phyloP scores from a whole-genome alignment of 2,329 filamentous ascomycete species.

The Epichloe glyceriae region DNA sequence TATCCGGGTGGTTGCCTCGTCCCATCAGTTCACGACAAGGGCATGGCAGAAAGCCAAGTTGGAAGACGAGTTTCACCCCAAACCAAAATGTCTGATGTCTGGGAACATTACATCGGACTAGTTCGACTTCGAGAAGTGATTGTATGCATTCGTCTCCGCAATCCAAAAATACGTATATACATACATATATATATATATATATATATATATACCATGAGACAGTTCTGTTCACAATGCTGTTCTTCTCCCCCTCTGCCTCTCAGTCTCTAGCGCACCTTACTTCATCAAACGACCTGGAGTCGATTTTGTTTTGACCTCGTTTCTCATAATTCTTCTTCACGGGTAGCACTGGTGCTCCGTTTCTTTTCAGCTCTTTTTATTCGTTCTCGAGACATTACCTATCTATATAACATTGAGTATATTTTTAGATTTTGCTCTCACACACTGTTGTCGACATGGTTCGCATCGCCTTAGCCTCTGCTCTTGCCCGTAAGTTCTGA shows the following conservation, averaged over 20 bases:
- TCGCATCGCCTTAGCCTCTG: conserved; percentile 12
- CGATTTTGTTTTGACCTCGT: not conserved
- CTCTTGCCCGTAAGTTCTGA: conserved; percentile 14
- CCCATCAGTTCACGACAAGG: not conserved
- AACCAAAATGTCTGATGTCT: not conserved
- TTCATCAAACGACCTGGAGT: conserved; percentile 2
- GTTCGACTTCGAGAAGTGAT: not conserved
- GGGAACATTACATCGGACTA: not conserved
- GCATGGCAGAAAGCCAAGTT: not conserved
- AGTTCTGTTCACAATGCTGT: too few relatives aligned
- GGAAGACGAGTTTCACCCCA: not conserved
- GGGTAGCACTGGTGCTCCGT: not conserved
- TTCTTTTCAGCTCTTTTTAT: not conserved
- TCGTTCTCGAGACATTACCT: too few relatives aligned
- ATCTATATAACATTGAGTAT: too few relatives aligned
- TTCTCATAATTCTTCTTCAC: not conserved
- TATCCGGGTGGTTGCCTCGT: not conserved
- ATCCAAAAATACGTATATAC: not conserved
- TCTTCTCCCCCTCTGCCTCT: not conserved
- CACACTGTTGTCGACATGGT: conserved; percentile 11
- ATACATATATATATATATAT: not conserved
- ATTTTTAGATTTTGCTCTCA: too few relatives aligned
- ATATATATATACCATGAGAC: too few relatives aligned
- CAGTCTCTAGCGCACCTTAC: not conserved
- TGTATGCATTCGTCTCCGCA: too few relatives aligned